These are phyloP conservation scores for Moricandia arvensis DNA, from an alignment of 345 rosid species.

Conservation along the genomic window DNA sequence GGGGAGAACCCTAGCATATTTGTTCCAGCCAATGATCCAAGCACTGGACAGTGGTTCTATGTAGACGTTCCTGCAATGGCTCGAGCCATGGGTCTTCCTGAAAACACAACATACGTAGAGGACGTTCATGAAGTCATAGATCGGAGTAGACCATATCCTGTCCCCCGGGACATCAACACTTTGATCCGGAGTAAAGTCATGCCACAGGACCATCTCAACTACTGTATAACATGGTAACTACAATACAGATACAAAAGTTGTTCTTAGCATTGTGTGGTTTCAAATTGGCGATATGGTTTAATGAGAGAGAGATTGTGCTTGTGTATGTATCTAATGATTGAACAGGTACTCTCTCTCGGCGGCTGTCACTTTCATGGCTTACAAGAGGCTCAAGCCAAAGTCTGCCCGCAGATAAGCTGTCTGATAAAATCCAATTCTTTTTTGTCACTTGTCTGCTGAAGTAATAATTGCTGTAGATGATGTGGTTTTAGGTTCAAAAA, in stretches of 20 bases:
- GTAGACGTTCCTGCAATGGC: conserved; percentile 81
- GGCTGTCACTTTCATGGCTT: conserved; percentile 92
- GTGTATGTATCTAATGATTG: conserved; percentile 3
- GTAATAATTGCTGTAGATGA: conserved; percentile 11
- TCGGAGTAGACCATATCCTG: conserved; percentile 78
- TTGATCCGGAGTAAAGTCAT: conserved; percentile 89
- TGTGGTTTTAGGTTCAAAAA: conserved; percentile 2
- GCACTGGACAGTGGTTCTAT: conserved; percentile 80
- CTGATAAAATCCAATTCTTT: conserved; percentile 13
- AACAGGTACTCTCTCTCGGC: conserved; percentile 90
- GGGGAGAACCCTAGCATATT: conserved; percentile 90
- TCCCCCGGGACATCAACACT: conserved; percentile 76
- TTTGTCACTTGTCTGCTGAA: conserved; percentile 16
- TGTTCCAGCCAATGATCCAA: conserved; percentile 88
- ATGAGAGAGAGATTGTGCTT: conserved; percentile 3
- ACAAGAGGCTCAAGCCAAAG: conserved; percentile 65
- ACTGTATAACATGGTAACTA: conserved; percentile 79
- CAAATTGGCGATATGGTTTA: not conserved
- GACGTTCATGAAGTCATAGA: conserved; percentile 67
- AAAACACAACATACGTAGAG: conserved; percentile 66
- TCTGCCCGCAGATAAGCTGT: conserved; percentile 45
- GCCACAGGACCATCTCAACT: conserved; percentile 98
- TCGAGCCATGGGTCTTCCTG: conserved; percentile 62
- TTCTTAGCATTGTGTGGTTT: not conserved
- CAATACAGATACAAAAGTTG: not conserved